Conservation (phyloP, 2,329 filamentous ascomycete species). For the Emmonsiellopsis sp. region DNA sequence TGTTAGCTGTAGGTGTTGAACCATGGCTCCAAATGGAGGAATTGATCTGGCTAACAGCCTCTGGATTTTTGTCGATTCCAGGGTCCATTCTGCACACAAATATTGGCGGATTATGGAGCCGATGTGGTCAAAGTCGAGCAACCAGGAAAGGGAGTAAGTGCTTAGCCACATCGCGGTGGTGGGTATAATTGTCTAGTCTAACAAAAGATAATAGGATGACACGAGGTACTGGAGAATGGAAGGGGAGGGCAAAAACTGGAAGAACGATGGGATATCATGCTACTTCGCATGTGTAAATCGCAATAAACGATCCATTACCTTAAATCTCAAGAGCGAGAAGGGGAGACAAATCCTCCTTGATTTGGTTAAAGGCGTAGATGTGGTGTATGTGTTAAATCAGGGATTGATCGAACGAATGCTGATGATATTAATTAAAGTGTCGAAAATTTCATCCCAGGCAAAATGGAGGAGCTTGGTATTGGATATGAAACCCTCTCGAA, state of each 20-base stretch:
- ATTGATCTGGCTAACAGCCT: not conserved
- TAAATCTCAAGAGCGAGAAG: slow-evolving; percentile 22
- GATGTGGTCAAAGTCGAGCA: slow-evolving; percentile 35
- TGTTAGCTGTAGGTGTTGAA: slow-evolving; percentile 18
- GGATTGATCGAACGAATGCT: not conserved
- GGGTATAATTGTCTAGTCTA: slow-evolving; percentile 8
- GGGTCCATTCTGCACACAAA: slow-evolving; percentile 34
- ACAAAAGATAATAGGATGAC: slow-evolving; percentile 17
- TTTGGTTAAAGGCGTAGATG: slow-evolving; percentile 29
- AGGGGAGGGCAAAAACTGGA: slow-evolving; percentile 22
- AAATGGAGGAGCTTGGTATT: slow-evolving; percentile 32
- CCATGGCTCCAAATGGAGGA: not conserved
- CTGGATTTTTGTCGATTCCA: slow-evolving; percentile 5
- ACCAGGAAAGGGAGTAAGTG: slow-evolving; percentile 21
- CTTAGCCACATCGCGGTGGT: slow-evolving; percentile 16
- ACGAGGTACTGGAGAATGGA: slow-evolving; percentile 24
- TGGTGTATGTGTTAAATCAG: slow-evolving; percentile 21
- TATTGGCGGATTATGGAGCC: slow-evolving; percentile 39
- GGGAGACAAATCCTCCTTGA: slow-evolving; percentile 25
- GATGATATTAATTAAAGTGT: slow-evolving; percentile 16
- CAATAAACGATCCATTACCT: slow-evolving; percentile 35
- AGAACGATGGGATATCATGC: slow-evolving; percentile 26
- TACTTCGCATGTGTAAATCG: slow-evolving; percentile 39
- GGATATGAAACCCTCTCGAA: slow-evolving; percentile 30
- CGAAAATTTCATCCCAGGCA: slow-evolving; percentile 39